Percentiles rank a stretch among this genome's conserved stretches.
phyloP scores from a whole-genome alignment of 2,329 filamentous ascomycete genomes.

The Phialocephala subalpina region DNA sequence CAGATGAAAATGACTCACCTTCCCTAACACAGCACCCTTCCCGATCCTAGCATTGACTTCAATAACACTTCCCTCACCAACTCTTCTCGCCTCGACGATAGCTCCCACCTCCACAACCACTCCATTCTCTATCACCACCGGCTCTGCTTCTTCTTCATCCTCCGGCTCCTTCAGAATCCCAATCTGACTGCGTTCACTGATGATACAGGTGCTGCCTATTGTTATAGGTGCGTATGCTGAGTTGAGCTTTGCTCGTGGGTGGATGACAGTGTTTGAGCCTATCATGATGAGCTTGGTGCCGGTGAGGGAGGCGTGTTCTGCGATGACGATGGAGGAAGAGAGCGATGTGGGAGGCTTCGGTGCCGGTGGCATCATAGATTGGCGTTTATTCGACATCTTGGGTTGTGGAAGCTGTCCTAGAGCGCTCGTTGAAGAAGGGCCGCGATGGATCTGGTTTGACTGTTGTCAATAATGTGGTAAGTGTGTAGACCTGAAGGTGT shows the following conservation, averaged over 20 bases:
- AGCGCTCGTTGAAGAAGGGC: not conserved
- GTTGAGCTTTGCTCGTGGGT: slow-evolving; percentile 83
- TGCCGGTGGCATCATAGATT: slow-evolving; percentile 59
- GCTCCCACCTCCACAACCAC: slow-evolving; percentile 68
- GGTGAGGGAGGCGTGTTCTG: slow-evolving; percentile 67
- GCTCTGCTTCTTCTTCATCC: slow-evolving; percentile 33
- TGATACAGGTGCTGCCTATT: slow-evolving; percentile 81
- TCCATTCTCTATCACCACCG: slow-evolving; percentile 64
- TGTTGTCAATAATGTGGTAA: slow-evolving; percentile 25
- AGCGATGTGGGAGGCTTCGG: slow-evolving; percentile 69
- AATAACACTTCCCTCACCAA: slow-evolving; percentile 63
- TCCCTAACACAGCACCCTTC: slow-evolving; percentile 67
- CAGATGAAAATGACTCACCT: slow-evolving; percentile 52
- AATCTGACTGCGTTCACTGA: slow-evolving; percentile 74
- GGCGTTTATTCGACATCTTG: slow-evolving; percentile 43
- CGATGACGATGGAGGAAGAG: slow-evolving; percentile 66
- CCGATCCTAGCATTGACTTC: slow-evolving; percentile 68
- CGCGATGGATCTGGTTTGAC: slow-evolving; percentile 6
- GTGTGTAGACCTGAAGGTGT: slow-evolving; percentile 24
- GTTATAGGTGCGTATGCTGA: slow-evolving; percentile 81
- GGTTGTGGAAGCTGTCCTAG: not conserved
- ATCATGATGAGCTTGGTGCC: slow-evolving; percentile 84
- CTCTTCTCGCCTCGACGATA: slow-evolving; percentile 59
- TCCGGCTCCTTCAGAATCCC: slow-evolving; percentile 52
- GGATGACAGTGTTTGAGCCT: slow-evolving; percentile 80